These are phyloP conservation scores for Pleurotus tuoliensis DNA, from an alignment of 768 basidiomycete species.

Conservation along the genomic window DNA sequence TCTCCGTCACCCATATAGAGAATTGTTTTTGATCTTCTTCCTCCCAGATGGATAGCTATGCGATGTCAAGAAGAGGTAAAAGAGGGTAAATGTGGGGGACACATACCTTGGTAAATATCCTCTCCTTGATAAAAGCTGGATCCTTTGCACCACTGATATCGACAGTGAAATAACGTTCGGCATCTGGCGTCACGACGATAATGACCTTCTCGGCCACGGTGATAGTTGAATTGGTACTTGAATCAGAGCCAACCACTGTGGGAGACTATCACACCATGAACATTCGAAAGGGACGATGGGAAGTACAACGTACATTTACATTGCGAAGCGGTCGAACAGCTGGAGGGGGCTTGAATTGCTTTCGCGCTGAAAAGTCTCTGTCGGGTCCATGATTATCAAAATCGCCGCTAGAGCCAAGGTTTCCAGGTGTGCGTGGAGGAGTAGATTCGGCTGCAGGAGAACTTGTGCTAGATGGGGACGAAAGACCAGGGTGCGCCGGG, in stretches of 20 bases:
- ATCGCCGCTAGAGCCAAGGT: conserved; percentile 40
- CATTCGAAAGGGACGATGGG: conserved; percentile 19
- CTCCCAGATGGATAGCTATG: conserved; percentile 73
- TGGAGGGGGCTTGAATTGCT: conserved; percentile 7
- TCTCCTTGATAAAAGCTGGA: conserved; percentile 71
- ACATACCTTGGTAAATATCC: conserved; percentile 74
- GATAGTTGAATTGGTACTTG: conserved; percentile 23
- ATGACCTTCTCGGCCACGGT: conserved; percentile 35
- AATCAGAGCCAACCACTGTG: conserved; percentile 32
- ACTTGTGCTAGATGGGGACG: conserved; percentile 66
- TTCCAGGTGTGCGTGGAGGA: conserved; percentile 65
- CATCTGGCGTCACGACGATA: conserved; percentile 73
- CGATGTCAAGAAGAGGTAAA: conserved; percentile 8
- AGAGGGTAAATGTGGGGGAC: conserved; percentile 3
- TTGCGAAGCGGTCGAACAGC: too few species aligned
- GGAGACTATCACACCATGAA: conserved; percentile 31
- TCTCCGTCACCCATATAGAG: conserved; percentile 84
- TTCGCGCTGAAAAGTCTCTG: conserved; percentile 12
- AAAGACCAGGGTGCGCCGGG: conserved; percentile 50
- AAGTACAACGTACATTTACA: conserved; percentile 28
- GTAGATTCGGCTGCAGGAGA: conserved; percentile 60
- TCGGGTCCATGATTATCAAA: conserved; percentile 10
- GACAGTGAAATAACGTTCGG: conserved; percentile 71
- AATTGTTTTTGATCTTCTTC: conserved; percentile 74
- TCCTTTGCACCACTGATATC: conserved; percentile 64